Conservation (phyloP, 495 filamentous ascomycete species). For the Tuber magnatum region DNA sequence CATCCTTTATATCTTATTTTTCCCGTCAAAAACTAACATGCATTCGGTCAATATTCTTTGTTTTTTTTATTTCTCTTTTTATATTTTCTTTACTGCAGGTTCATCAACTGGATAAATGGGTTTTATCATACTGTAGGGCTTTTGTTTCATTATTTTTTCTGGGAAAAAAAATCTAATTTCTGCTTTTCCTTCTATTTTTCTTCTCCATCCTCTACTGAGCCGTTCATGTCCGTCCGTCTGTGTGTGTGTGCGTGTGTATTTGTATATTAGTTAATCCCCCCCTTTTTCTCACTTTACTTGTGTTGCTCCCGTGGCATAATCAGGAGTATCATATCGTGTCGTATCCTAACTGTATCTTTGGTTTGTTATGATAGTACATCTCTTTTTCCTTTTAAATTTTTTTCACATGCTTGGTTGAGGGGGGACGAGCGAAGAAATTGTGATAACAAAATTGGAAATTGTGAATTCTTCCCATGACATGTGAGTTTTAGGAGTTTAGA, state of each 20-base stretch:
- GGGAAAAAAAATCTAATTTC: slow-evolving; percentile 3
- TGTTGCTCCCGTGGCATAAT: neutral
- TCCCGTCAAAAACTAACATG: neutral
- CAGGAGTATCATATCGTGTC: neutral
- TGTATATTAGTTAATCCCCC: slow-evolving; percentile 1
- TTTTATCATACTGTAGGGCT: slow-evolving; percentile 1
- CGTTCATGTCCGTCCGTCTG: neutral
- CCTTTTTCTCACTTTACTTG: neutral
- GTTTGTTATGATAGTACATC: neutral
- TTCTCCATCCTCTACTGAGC: neutral
- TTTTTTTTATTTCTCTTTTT: neutral
- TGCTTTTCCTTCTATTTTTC: neutral
- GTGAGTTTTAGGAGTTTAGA: neutral
- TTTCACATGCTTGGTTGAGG: neutral
- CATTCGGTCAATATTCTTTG: neutral
- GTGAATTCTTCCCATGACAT: neutral
- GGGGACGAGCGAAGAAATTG: neutral
- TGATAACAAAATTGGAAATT: neutral
- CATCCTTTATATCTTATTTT: neutral
- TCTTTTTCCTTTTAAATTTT: neutral
- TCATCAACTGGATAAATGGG: slow-evolving; percentile 5
- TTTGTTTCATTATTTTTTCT: slow-evolving; percentile 4
- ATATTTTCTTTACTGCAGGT: neutral
- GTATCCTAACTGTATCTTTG: neutral
- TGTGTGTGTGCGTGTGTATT: neutral